Conservation (phyloP, 2,329 filamentous ascomycete genomes). For the Fusarium irregulare region DNA sequence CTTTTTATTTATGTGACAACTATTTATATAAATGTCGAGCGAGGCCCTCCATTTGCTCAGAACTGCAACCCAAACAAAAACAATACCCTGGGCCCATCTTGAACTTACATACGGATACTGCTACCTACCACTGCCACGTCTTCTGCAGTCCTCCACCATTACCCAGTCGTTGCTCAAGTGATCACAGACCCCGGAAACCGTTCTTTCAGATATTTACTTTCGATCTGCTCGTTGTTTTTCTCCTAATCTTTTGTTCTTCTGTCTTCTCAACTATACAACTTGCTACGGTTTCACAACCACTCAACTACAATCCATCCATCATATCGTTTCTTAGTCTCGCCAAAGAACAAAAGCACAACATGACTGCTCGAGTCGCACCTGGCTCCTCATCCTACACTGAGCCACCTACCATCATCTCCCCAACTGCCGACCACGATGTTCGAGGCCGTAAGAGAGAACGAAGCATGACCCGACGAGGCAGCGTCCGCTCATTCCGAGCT, state of each 20-base stretch:
- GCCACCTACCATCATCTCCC: slow-evolving; percentile 35
- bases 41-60: slow-evolving; percentile 16
- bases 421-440: slow-evolving; percentile 45
- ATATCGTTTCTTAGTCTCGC: background rate
- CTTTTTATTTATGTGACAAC: slow-evolving; percentile 16
- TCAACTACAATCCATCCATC: background rate
- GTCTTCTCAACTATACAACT: slow-evolving; percentile 6
- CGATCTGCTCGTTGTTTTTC: background rate
- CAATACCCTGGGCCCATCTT: background rate
- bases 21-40: slow-evolving; percentile 33
- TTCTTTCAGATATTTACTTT: slow-evolving; percentile 9
- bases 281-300: slow-evolving; percentile 9
- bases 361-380: slow-evolving; percentile 43
- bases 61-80: slow-evolving; percentile 21
- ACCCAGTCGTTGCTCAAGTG: slow-evolving; percentile 31
- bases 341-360: slow-evolving; percentile 28
- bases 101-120: slow-evolving; percentile 24
- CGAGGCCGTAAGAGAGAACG: slow-evolving; percentile 56
- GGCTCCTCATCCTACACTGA: slow-evolving; percentile 41
- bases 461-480: slow-evolving; percentile 51
- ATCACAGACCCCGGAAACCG: slow-evolving; percentile 10
- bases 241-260: background rate
- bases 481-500: slow-evolving; percentile 48
- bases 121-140: slow-evolving; percentile 29
- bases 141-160: slow-evolving; percentile 19